Percentiles rank a stretch among this genome's conserved stretches.
phyloP scores from a whole-genome alignment of 768 basidiomycete genomes.

The Rhodotorula paludigena region DNA sequence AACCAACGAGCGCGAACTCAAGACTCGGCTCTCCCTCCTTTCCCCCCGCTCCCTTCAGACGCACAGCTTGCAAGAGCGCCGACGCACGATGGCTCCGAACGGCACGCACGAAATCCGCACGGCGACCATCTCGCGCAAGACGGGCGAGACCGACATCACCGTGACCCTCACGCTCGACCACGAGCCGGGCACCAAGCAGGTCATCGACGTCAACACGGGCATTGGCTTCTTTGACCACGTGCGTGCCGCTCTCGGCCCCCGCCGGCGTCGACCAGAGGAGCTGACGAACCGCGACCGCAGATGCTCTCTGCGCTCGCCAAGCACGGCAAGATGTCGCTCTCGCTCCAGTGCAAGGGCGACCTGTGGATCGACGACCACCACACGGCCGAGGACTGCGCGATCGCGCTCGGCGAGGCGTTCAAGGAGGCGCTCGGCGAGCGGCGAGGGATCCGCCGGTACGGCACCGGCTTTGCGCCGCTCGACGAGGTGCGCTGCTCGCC shows the following conservation, averaged over 20 bases:
- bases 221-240: constrained; percentile 99
- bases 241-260: no score
- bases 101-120: constrained; percentile 31
- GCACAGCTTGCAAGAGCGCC: no score
- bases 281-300: constrained; percentile 51
- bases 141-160: constrained; percentile 75
- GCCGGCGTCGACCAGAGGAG: no score
- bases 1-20: no score
- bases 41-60: no score
- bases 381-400: constrained; percentile 79
- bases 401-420: constrained; percentile 62
- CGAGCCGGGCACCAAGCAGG: constrained; percentile 61
- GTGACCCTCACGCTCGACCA: constrained; percentile 77
- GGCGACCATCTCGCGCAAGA: constrained; percentile 41
- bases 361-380: constrained; percentile 98
- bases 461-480: constrained; percentile 90
- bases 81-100: neutral
- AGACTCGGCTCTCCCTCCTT: no score
- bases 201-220: constrained; percentile 81
- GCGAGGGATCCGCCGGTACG: constrained; percentile 87
- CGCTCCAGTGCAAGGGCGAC: constrained; percentile 87
- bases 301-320: constrained; percentile 98
- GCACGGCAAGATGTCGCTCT: constrained; percentile 79
- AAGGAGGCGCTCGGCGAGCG: constrained; percentile 92
- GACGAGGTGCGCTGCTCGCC: constrained; percentile 66